Evolutionary conservation across 2,329 filamentous ascomycete genomes (phyloP).

Genomic region (Paecilomyces variotii): DNA sequence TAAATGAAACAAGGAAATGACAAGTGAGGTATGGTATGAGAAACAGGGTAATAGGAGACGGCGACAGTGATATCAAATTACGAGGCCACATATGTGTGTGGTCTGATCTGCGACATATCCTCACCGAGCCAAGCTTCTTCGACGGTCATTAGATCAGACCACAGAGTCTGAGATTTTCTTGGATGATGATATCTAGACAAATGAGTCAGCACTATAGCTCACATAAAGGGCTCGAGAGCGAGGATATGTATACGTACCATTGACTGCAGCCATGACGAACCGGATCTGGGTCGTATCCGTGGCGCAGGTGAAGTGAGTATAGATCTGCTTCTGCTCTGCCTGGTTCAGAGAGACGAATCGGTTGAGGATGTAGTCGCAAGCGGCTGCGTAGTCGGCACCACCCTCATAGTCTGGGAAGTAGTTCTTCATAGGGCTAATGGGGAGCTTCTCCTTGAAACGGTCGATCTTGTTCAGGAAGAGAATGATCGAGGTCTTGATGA

Average conservation of each 20-base stretch:
- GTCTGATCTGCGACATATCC: slow-evolving; percentile 23
- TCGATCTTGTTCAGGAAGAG: slow-evolving; percentile 71
- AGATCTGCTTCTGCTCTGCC: slow-evolving; percentile 99
- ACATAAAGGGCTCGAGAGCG: slow-evolving; percentile 1
- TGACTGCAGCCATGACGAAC: slow-evolving; percentile 99
- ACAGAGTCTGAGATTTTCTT: slow-evolving; percentile 95
- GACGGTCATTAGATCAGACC: slow-evolving; percentile 72
- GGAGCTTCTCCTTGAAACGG: slow-evolving; percentile 66
- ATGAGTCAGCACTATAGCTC: neutral
- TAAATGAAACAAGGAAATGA: slow-evolving; percentile 18
- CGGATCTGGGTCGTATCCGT: slow-evolving; percentile 98
- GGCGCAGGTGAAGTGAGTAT: slow-evolving; percentile 98
- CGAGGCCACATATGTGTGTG: slow-evolving; percentile 22
- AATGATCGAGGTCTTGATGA: slow-evolving; percentile 64
- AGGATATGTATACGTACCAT: slow-evolving; percentile 56
- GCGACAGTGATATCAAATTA: slow-evolving; percentile 16
- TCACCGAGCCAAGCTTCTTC: slow-evolving; percentile 12
- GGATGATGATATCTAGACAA: slow-evolving; percentile 90
- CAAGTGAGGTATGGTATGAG: slow-evolving; percentile 16
- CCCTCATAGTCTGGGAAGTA: slow-evolving; percentile 76
- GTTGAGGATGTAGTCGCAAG: slow-evolving; percentile 98
- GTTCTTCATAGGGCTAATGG: slow-evolving; percentile 66
- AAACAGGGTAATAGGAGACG: slow-evolving; percentile 6
- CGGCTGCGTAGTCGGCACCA: slow-evolving; percentile 88
- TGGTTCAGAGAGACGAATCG: slow-evolving; percentile 97